A percentile compares a stretch with the other conserved stretches of the same genome.
phyloP scores from a whole-genome alignment of 1,139 yeast species.

The Yamadazyma kanchanaburiensis region DNA sequence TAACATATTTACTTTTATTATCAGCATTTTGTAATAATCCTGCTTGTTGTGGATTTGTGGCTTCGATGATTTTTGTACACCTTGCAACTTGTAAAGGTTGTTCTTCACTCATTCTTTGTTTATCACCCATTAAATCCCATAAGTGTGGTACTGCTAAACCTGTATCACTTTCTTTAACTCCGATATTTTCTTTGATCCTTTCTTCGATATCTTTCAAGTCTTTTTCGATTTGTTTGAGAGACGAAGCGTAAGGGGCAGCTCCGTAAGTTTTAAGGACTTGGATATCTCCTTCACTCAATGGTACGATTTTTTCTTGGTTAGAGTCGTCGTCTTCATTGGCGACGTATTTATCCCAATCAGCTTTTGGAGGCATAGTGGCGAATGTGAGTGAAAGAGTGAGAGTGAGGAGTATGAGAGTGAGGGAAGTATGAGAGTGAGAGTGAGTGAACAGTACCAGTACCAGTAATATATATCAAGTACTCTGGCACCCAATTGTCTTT shows the following conservation, averaged over 20 bases:
- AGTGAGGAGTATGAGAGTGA: constrained; percentile 2
- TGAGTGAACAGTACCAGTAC: too few species aligned
- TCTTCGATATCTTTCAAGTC: constrained; percentile 81
- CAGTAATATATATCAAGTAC: too few species aligned
- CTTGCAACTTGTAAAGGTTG: constrained; percentile 98
- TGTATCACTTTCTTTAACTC: constrained; percentile 91
- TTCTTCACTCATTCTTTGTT: constrained; percentile 87
- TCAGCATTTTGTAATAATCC: constrained; percentile 59
- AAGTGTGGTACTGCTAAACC: constrained; percentile 93
- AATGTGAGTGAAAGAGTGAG: not conserved
- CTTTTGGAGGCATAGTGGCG: constrained; percentile 69
- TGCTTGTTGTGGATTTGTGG: constrained; percentile 34
- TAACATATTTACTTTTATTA: constrained; percentile 86
- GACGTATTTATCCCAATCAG: constrained; percentile 96
- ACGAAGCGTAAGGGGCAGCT: constrained; percentile 89
- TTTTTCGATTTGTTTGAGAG: constrained; percentile 76
- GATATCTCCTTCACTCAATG: constrained; percentile 93
- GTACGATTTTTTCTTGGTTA: constrained; percentile 71
- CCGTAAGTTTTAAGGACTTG: constrained; percentile 96
- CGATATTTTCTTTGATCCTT: constrained; percentile 89
- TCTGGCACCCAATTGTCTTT: too few species aligned
- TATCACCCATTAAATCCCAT: constrained; percentile 98
- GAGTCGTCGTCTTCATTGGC: constrained; percentile 66
- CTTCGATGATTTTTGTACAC: constrained; percentile 93
- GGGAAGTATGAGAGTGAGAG: constrained; percentile 3